These are phyloP conservation scores for Pterulicium gracile DNA, from an alignment of 1,284 basidiomycete species.

Conservation along the genomic window DNA sequence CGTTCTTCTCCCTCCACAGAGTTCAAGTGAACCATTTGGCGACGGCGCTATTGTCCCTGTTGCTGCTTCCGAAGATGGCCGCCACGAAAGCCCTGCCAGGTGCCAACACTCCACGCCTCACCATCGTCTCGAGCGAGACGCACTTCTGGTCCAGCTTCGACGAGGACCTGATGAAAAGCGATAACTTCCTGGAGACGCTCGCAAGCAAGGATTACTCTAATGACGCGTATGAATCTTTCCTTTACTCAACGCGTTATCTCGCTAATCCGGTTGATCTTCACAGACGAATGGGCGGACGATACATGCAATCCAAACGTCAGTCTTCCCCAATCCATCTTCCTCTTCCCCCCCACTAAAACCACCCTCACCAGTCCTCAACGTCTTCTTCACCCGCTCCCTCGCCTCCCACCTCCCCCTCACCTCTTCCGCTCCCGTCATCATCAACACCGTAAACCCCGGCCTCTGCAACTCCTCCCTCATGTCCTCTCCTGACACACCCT, in stretches of 20 bases:
- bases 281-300: conserved; percentile 15
- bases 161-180: conserved; percentile 9
- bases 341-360: not conserved
- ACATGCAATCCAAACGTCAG: conserved; percentile 25
- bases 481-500: not conserved
- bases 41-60: conserved; percentile 16
- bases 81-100: conserved; percentile 7
- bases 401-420: conserved; percentile 17
- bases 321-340: not conserved
- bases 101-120: conserved; percentile 13
- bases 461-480: conserved; percentile 19
- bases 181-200: conserved; percentile 19
- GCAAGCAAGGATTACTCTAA: conserved; percentile 19
- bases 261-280: not conserved
- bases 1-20: conserved; percentile 8
- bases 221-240: conserved; percentile 9
- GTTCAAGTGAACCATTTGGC: conserved; percentile 22
- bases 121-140: conserved; percentile 16
- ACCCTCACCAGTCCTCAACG: conserved; percentile 16
- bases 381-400: conserved; percentile 22
- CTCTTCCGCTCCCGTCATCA: conserved; percentile 18
- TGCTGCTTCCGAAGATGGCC: conserved; percentile 18
- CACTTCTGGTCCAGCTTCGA: conserved; percentile 15
- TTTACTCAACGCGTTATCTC: too few species aligned
- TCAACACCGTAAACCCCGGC: conserved; percentile 24